phyloP scores from a whole-genome alignment of 2,329 filamentous ascomycete species.

The Colletotrichum kahawae region DNA sequence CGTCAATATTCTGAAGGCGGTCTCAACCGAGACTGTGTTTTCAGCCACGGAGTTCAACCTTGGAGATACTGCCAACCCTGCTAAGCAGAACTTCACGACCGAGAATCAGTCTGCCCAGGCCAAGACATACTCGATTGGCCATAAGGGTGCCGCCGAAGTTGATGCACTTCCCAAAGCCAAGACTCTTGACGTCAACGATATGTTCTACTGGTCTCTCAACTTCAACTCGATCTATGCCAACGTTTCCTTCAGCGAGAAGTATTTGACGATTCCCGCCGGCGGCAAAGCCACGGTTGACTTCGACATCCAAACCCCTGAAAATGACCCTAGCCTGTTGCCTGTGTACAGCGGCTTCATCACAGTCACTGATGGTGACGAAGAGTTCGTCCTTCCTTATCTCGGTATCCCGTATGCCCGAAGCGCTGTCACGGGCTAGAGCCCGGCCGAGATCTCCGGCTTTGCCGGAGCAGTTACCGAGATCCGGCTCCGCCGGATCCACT shows the following conservation, averaged over 20 bases:
- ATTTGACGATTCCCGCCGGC: neutral
- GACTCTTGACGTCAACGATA: neutral
- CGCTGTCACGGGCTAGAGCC: too few relatives aligned
- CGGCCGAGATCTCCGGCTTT: too few relatives aligned
- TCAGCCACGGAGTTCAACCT: conserved; percentile 8
- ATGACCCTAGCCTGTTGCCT: neutral
- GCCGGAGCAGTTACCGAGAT: too few relatives aligned
- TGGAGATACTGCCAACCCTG: neutral
- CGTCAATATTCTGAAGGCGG: neutral
- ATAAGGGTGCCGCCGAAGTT: conserved; percentile 1
- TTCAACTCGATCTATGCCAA: neutral
- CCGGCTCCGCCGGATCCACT: too few relatives aligned
- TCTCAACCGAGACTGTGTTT: neutral
- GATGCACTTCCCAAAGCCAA: neutral
- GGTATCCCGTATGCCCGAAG: neutral
- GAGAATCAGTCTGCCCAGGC: neutral
- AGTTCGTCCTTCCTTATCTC: neutral
- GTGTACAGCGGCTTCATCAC: conserved; percentile 12
- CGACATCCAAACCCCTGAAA: neutral
- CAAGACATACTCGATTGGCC: conserved; percentile 6
- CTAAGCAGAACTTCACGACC: neutral
- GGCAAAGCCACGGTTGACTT: neutral
- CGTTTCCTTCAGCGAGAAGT: neutral
- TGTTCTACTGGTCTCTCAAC: conserved; percentile 14
- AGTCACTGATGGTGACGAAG: neutral